Percentiles rank a stretch among this genome's conserved stretches.
Conservation (phyloP, 371 early-diverging fungal species). For the Mucor mucedo region DNA sequence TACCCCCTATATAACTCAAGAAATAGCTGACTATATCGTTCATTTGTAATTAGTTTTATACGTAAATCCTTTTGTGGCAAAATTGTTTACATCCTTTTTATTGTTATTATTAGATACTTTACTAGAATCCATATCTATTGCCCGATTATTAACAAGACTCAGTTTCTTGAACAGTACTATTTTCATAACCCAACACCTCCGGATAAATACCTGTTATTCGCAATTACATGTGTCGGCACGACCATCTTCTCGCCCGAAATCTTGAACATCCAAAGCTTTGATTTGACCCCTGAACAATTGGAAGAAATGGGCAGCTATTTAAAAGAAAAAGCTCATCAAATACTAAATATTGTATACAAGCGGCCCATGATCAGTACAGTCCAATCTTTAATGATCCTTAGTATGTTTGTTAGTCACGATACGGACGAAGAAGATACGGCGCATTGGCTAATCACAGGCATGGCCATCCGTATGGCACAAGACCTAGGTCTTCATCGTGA, state of each 20-base stretch:
- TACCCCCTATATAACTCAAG: conserved; percentile 33
- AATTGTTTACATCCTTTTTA: neutral
- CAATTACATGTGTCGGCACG: conserved; percentile 33
- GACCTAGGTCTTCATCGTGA: conserved; percentile 60
- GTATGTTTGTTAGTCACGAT: conserved; percentile 33
- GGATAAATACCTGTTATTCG: conserved; percentile 40
- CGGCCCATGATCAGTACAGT: conserved; percentile 47
- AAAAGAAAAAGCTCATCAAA: conserved; percentile 28
- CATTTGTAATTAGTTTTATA: conserved; percentile 29
- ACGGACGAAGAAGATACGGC: conserved; percentile 40
- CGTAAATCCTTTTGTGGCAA: too few relatives aligned
- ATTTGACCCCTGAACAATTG: conserved; percentile 13
- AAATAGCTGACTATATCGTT: conserved; percentile 36
- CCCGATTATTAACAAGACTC: conserved; percentile 46
- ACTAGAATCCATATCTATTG: conserved; percentile 33
- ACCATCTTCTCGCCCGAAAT: conserved; percentile 19
- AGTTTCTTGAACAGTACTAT: conserved; percentile 46
- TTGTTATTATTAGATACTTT: conserved; percentile 36
- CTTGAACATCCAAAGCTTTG: conserved; percentile 9
- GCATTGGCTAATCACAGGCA: conserved; percentile 49
- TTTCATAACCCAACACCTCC: conserved; percentile 39
- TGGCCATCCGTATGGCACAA: conserved; percentile 67
- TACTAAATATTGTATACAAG: conserved; percentile 30
- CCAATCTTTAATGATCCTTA: conserved; percentile 41
- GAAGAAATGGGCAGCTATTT: conserved; percentile 16